A percentile compares a stretch with the other conserved stretches of the same genome.
These are phyloP conservation scores for Basipetospora chlamydospora DNA, from an alignment of 2,329 filamentous ascomycete species.

Conservation along the genomic window DNA sequence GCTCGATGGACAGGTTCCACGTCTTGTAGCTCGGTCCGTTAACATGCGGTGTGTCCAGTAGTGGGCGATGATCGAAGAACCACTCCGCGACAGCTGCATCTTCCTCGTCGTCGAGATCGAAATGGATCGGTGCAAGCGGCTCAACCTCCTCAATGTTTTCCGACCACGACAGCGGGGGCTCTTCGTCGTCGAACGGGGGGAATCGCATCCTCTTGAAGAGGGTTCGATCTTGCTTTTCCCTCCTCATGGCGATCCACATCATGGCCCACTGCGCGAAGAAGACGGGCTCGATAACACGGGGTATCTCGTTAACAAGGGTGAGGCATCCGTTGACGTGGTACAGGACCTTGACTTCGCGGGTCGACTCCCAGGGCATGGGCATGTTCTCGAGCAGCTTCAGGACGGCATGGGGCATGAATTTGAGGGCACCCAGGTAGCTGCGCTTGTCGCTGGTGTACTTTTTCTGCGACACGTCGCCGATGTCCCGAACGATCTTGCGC, in stretches of 20 bases:
- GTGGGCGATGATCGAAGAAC: slow-evolving; percentile 90
- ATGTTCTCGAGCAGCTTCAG: slow-evolving; percentile 97
- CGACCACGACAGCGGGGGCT: slow-evolving; percentile 92
- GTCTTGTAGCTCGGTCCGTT: slow-evolving; percentile 94
- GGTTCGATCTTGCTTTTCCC: slow-evolving; percentile 89
- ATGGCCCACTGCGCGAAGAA: slow-evolving; percentile 98
- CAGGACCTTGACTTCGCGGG: slow-evolving; percentile 89
- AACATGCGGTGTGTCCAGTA: slow-evolving; percentile 83
- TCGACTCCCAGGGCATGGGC: slow-evolving; percentile 99
- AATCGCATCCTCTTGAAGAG: slow-evolving; percentile 99
- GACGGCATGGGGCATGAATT: slow-evolving; percentile 98
- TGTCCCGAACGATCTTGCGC: slow-evolving; percentile 95
- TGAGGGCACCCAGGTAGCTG: slow-evolving; percentile 90
- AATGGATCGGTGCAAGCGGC: slow-evolving; percentile 91
- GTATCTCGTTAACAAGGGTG: slow-evolving; percentile 91
- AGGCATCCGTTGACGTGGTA: slow-evolving; percentile 97
- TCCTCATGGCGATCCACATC: slow-evolving; percentile 98
- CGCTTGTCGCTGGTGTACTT: slow-evolving; percentile 98
- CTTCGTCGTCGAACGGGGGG: slow-evolving; percentile 95
- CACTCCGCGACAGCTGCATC: slow-evolving; percentile 86
- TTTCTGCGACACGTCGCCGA: slow-evolving; percentile 97
- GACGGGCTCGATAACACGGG: slow-evolving; percentile 91
- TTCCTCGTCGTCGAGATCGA: slow-evolving; percentile 92
- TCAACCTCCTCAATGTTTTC: slow-evolving; percentile 99
- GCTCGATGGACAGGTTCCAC: slow-evolving; percentile 84